These are phyloP conservation scores for Hymenoscyphus scutula DNA, from an alignment of 2,329 filamentous ascomycete genomes.

Conservation along the genomic window DNA sequence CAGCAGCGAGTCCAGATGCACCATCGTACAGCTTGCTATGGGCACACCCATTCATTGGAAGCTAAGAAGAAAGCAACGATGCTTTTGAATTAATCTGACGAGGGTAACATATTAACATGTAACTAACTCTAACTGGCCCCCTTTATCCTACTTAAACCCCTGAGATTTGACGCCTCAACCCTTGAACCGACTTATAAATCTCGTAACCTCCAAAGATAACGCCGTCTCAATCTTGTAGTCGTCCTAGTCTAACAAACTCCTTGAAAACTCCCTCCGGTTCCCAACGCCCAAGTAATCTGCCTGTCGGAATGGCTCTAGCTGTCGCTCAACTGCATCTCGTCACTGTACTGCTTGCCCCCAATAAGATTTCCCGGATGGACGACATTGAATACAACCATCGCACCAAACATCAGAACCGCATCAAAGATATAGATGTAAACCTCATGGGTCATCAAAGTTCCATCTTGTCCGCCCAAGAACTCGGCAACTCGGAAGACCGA, in stretches of 20 bases:
- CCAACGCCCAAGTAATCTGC: not conserved
- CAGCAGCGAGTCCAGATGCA: too few species aligned
- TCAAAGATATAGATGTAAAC: slow-evolving; percentile 48
- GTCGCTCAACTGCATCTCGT: slow-evolving; percentile 10
- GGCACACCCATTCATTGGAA: too few species aligned
- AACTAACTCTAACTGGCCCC: too few species aligned
- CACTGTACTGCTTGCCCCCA: slow-evolving; percentile 5
- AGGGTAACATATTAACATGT: too few species aligned
- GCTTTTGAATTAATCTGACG: too few species aligned
- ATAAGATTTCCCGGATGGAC: slow-evolving; percentile 37
- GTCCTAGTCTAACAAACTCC: not conserved
- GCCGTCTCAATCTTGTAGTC: not conserved
- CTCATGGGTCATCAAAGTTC: slow-evolving; percentile 45
- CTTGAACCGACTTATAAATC: not conserved
- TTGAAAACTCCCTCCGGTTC: not conserved
- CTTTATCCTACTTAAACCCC: not conserved
- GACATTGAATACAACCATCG: slow-evolving; percentile 39
- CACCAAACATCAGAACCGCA: slow-evolving; percentile 42
- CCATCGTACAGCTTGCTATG: too few species aligned
- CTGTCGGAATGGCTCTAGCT: not conserved
- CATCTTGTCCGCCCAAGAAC: slow-evolving; percentile 45
- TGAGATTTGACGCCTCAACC: not conserved
- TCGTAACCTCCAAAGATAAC: not conserved
- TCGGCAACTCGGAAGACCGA: slow-evolving; percentile 49
- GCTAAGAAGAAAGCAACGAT: too few species aligned